These are phyloP conservation scores for Pseudogymnoascus sp. DNA, from an alignment of 2,329 filamentous ascomycete species.

Conservation along the genomic window DNA sequence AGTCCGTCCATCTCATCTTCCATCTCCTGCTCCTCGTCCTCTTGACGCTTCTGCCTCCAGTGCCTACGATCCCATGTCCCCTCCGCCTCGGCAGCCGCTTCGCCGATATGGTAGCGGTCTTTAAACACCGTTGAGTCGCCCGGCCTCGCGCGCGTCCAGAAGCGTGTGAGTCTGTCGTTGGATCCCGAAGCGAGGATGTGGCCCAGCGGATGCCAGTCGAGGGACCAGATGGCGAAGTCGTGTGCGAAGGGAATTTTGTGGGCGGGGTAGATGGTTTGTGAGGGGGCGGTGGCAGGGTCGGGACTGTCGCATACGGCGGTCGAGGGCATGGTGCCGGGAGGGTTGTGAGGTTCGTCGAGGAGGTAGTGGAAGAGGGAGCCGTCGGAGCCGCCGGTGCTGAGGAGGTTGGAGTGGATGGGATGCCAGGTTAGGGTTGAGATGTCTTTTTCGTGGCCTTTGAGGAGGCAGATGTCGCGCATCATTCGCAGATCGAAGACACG, in stretches of 20 bases:
- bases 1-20: constrained; percentile 91
- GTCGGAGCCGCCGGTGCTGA: constrained; percentile 85
- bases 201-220: constrained; percentile 95
- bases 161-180: constrained; percentile 92
- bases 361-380: constrained; percentile 89
- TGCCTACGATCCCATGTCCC: constrained; percentile 87
- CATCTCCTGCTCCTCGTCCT: constrained; percentile 87
- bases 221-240: constrained; percentile 91
- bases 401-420: constrained; percentile 78
- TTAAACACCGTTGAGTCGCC: constrained; percentile 79
- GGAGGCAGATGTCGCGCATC: constrained; percentile 94
- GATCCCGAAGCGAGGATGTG: constrained; percentile 93
- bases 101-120: constrained; percentile 91
- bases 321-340: constrained; percentile 60
- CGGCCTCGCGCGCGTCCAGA: constrained; percentile 87
- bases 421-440: constrained; percentile 91
- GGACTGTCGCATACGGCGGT: constrained; percentile 77
- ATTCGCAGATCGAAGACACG: constrained; percentile 91
- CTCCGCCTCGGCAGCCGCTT: constrained; percentile 83
- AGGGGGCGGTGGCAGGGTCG: constrained; percentile 69
- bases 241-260: constrained; percentile 84
- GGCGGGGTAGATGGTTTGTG: constrained; percentile 86
- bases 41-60: constrained; percentile 68
- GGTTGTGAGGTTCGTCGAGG: constrained; percentile 88
- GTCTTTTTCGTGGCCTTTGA: constrained; percentile 93